Evolutionary conservation across 805 yeast genomes (phyloP).

Genomic region (Kodamaea fukazawae): DNA sequence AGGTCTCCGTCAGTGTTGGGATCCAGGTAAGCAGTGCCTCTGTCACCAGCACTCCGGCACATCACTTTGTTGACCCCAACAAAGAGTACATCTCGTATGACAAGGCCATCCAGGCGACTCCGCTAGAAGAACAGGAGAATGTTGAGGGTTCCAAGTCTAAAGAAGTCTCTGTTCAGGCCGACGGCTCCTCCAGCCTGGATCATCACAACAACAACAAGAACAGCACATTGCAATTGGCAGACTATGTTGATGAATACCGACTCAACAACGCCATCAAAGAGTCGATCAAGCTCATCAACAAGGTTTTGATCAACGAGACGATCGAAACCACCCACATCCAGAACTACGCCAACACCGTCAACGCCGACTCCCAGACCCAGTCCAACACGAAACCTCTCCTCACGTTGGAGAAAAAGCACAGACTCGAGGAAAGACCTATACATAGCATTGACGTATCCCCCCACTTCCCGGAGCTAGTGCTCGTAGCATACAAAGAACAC

Average conservation of each 20-base stretch:
- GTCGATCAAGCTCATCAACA: conserved; percentile 24
- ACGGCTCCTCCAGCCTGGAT: too few species aligned
- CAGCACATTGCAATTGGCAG: conserved; percentile 1
- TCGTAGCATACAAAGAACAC: conserved; percentile 9
- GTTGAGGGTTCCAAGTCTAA: neutral
- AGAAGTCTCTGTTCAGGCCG: neutral
- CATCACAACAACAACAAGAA: neutral
- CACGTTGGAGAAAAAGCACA: neutral
- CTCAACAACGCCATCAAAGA: conserved; percentile 20
- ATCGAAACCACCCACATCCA: conserved; percentile 2
- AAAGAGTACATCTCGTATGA: conserved; percentile 17
- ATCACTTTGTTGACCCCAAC: conserved; percentile 1
- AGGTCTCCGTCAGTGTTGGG: conserved; percentile 21
- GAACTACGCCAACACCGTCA: conserved; percentile 10
- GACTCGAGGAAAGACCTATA: conserved; percentile 3
- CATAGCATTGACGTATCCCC: conserved; percentile 12
- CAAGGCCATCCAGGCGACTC: conserved; percentile 23
- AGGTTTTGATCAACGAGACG: conserved; percentile 10
- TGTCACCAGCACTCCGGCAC: neutral
- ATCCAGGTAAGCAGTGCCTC: conserved; percentile 25
- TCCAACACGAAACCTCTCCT: conserved; percentile 2
- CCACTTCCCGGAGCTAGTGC: conserved; percentile 15
- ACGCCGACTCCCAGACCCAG: conserved; percentile 6
- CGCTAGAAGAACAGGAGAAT: neutral
- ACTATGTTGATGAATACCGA: conserved; percentile 16